phyloP scores from a whole-genome alignment of 2,329 filamentous ascomycete genomes.

The Elsinoe fawcettii region DNA sequence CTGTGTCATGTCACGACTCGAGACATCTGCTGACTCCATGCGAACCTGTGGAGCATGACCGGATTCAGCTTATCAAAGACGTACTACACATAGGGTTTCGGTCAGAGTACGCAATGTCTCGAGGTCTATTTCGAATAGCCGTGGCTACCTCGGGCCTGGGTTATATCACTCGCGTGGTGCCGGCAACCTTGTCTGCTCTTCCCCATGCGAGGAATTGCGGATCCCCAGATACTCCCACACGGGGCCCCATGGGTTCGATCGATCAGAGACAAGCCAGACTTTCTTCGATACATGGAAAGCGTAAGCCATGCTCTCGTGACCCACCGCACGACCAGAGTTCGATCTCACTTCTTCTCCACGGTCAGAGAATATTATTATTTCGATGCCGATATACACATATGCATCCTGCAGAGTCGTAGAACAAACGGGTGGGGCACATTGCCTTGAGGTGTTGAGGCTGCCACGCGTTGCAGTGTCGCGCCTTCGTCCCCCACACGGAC shows the following conservation, averaged over 20 bases:
- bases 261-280: background rate
- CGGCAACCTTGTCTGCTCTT: slow-evolving; percentile 2
- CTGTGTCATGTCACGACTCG: background rate
- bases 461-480: background rate
- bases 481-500: background rate
- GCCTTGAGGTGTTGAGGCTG: background rate
- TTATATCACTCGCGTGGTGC: background rate
- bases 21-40: background rate
- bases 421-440: slow-evolving; percentile 9
- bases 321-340: slow-evolving; percentile 1
- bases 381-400: background rate
- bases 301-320: background rate
- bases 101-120: background rate
- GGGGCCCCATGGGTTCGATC: slow-evolving; percentile 11
- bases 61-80: background rate
- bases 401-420: background rate
- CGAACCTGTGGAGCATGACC: background rate
- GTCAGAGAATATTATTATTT: background rate
- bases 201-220: background rate
- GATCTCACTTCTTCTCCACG: background rate
- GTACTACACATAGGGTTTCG: slow-evolving; percentile 6
- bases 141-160: slow-evolving; percentile 10
- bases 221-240: slow-evolving; percentile 13
- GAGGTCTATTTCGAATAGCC: slow-evolving; percentile 2
- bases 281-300: background rate